Conservation (phyloP, 768 basidiomycete genomes). For the Termitomyces sp. region DNA sequence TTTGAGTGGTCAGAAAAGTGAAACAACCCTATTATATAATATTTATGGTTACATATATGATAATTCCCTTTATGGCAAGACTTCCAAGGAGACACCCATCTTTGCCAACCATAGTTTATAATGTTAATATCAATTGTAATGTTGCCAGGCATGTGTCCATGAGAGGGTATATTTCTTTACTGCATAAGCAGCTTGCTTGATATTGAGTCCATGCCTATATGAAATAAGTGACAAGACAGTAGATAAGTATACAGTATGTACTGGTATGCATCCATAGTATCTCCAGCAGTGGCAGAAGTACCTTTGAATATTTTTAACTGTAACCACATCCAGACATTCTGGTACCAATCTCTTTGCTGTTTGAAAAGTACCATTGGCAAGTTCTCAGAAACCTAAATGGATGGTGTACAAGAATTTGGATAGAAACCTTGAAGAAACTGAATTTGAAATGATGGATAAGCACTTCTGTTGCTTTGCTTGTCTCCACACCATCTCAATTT, state of each 20-base stretch:
- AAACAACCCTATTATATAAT: background rate
- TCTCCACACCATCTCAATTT: too few relatives aligned
- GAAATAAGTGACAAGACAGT: too few relatives aligned
- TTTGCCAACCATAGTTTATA: background rate
- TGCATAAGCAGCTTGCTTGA: background rate
- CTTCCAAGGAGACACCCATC: background rate
- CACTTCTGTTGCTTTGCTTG: too few relatives aligned
- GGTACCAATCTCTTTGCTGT: background rate
- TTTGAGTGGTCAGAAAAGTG: background rate
- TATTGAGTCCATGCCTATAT: background rate
- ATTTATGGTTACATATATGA: background rate
- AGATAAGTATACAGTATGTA: background rate
- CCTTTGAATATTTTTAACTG: background rate
- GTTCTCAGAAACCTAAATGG: too few relatives aligned
- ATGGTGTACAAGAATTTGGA: too few relatives aligned
- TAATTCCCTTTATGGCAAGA: background rate
- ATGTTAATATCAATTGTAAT: background rate
- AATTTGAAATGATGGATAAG: too few relatives aligned
- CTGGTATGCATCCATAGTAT: background rate
- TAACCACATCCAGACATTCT: background rate
- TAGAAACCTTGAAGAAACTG: too few relatives aligned
- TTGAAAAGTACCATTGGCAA: too few relatives aligned
- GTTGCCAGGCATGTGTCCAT: background rate
- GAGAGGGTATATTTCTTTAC: background rate
- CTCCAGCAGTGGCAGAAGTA: background rate